A percentile compares a stretch with the other conserved stretches of the same genome.
Conservation (phyloP, 2,329 filamentous ascomycete genomes). For the Myriosclerotinia scirpicola region DNA sequence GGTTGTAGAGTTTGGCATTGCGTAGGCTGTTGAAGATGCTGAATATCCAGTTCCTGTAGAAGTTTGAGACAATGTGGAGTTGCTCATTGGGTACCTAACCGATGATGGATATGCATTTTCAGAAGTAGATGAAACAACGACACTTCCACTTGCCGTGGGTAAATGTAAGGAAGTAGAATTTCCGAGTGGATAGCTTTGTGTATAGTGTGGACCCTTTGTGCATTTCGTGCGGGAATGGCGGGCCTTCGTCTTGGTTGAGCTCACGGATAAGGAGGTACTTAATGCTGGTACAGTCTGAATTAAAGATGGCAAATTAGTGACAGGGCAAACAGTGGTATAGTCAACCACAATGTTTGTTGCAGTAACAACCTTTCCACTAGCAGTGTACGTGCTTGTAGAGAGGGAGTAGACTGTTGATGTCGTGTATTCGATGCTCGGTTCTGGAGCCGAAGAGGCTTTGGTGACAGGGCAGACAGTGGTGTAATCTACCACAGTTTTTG, state of each 20-base stretch:
- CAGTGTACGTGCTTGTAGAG: background rate
- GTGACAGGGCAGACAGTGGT: background rate
- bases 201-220: background rate
- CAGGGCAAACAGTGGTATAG: background rate
- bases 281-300: background rate
- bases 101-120: conserved; percentile 9
- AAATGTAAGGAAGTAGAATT: background rate
- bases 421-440: background rate
- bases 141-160: background rate
- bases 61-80: background rate
- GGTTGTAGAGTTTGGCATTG: background rate
- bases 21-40: too few species aligned
- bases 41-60: background rate
- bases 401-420: background rate
- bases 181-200: background rate
- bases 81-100: background rate
- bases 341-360: conserved; percentile 2
- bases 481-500: background rate
- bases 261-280: background rate
- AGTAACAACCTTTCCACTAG: background rate
- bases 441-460: background rate
- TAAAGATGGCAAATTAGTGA: background rate
- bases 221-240: background rate
- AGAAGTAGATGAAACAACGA: background rate
- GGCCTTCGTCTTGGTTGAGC: background rate